phyloP scores from a whole-genome alignment of 2,329 filamentous ascomycete species.

The Colletotrichum brevisporum region DNA sequence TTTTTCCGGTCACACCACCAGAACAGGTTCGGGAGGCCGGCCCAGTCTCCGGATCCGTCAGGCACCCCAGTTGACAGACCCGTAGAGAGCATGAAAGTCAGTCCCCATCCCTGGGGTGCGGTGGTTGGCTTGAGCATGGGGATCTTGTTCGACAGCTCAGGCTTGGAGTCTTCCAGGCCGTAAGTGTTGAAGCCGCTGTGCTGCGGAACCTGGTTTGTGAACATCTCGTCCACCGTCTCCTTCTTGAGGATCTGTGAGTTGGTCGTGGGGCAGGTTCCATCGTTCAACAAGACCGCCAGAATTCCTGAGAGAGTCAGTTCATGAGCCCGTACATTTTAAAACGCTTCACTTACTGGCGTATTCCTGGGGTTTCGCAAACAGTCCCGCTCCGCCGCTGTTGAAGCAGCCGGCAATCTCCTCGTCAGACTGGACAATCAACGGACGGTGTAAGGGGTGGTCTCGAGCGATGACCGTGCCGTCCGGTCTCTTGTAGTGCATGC shows the following conservation, averaged over 20 bases:
- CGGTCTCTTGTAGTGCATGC: slow-evolving; percentile 67
- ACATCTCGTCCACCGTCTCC: slow-evolving; percentile 74
- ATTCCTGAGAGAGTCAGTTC: slow-evolving; percentile 60
- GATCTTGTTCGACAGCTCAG: slow-evolving; percentile 61
- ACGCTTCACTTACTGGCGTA: slow-evolving; percentile 64
- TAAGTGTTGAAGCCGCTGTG: slow-evolving; percentile 62
- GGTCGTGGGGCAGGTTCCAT: slow-evolving; percentile 72
- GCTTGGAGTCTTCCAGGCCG: slow-evolving; percentile 59
- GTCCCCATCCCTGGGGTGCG: slow-evolving; percentile 74
- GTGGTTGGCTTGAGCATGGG: slow-evolving; percentile 60
- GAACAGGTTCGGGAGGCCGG: slow-evolving; percentile 71
- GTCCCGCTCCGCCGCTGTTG: slow-evolving; percentile 73
- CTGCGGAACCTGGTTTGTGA: slow-evolving; percentile 72
- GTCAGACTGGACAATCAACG: slow-evolving; percentile 57
- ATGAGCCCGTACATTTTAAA: accelerated
- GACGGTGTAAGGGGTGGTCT: slow-evolving; percentile 65
- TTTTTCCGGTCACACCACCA: slow-evolving; percentile 76
- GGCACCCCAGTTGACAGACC: slow-evolving; percentile 67
- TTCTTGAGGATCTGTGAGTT: slow-evolving; percentile 66
- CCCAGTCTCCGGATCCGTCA: slow-evolving; percentile 67
- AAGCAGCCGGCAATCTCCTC: slow-evolving; percentile 54
- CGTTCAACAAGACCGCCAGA: slow-evolving; percentile 73
- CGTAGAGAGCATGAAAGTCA: slow-evolving; percentile 67
- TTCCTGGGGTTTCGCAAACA: slow-evolving; percentile 72
- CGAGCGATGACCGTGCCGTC: slow-evolving; percentile 57